These are phyloP conservation scores for Staphylotrichum tortipilum DNA, from an alignment of 495 filamentous ascomycete species.

Conservation along the genomic window DNA sequence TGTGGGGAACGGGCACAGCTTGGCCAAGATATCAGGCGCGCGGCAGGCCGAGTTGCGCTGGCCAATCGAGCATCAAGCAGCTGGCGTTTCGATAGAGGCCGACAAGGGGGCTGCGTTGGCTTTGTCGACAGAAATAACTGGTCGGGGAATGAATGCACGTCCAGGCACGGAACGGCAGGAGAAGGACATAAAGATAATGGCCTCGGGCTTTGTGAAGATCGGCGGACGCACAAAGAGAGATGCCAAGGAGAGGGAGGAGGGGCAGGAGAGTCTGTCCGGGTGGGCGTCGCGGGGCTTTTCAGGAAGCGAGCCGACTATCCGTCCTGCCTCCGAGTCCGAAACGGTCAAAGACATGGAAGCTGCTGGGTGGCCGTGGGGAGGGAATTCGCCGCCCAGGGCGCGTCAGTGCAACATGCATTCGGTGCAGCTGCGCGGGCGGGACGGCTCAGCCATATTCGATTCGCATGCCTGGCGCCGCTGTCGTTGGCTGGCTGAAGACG, in stretches of 20 bases:
- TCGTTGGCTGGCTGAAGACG: not conserved
- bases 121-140: slow-evolving; percentile 1
- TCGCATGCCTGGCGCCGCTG: not conserved
- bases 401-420: not conserved
- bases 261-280: not conserved
- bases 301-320: not conserved
- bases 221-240: too few relatives aligned
- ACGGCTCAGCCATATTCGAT: not conserved
- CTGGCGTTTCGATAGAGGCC: slow-evolving; percentile 13
- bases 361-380: not conserved
- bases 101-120: slow-evolving; percentile 10
- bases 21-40: slow-evolving; percentile 16
- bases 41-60: slow-evolving; percentile 17
- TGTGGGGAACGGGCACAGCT: slow-evolving; percentile 9
- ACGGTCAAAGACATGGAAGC: not conserved
- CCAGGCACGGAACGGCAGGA: not conserved
- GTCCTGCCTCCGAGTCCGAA: not conserved
- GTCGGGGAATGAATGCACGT: not conserved
- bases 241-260: not conserved
- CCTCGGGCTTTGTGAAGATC: too few relatives aligned
- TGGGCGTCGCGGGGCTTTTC: not conserved
- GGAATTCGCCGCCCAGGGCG: slow-evolving; percentile 3
- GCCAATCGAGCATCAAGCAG: slow-evolving; percentile 13
- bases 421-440: not conserved
- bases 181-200: too few relatives aligned